Evolutionary conservation across 1,139 yeast species (phyloP).

Genomic region (Candida dubliniensis): DNA sequence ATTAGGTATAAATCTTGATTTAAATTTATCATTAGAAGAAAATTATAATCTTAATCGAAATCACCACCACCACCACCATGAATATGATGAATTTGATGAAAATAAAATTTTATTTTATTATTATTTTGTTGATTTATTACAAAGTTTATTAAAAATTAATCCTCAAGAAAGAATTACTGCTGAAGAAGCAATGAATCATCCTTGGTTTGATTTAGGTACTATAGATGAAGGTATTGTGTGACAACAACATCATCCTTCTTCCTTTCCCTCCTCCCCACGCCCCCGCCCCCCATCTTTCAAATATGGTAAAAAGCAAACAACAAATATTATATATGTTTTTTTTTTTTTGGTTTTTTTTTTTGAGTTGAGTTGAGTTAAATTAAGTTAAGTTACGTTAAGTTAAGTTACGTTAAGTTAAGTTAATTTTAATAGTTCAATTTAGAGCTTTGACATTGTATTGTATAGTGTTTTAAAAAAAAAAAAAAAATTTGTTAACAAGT

Average conservation of each 20-base stretch:
- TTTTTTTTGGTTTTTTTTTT: background rate
- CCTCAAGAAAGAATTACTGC: slow-evolving; percentile 67
- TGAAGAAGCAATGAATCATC: slow-evolving; percentile 68
- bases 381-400: background rate
- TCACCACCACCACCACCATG: slow-evolving; percentile 35
- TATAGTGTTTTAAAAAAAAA: no score
- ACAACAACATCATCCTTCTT: no score
- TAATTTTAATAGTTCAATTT: no score
- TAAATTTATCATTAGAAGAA: slow-evolving; percentile 45
- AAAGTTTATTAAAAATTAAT: slow-evolving; percentile 60
- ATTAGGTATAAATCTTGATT: slow-evolving; percentile 41
- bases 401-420: background rate
- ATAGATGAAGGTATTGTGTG: slow-evolving; percentile 65
- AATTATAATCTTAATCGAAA: slow-evolving; percentile 43
- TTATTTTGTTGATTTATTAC: slow-evolving; percentile 66
- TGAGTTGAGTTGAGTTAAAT: background rate
- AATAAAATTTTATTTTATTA: slow-evolving; percentile 60
- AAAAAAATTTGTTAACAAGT: no score
- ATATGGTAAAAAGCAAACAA: no score
- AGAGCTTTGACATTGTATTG: no score
- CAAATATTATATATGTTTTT: no score
- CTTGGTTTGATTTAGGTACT: slow-evolving; percentile 75
- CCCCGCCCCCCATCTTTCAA: slow-evolving; percentile 25
- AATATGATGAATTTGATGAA: background rate
- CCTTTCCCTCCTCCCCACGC: no score